Conservation (phyloP, 2,329 filamentous ascomycete species). For the Ophiocordyceps unilateralis region DNA sequence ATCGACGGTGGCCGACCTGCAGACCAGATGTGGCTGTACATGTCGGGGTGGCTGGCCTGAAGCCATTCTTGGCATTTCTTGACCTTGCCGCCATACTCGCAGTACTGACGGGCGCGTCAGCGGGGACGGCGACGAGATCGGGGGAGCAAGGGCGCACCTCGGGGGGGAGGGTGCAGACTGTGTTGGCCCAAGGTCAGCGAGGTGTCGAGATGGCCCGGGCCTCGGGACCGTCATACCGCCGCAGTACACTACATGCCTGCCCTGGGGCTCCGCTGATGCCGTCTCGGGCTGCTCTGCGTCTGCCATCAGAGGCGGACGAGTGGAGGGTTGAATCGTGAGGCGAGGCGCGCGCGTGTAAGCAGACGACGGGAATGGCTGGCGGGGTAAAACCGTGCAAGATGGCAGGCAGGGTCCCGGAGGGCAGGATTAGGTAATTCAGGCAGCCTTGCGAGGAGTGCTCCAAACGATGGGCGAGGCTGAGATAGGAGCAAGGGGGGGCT, state of each 20-base stretch:
- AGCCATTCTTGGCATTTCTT: constrained; percentile 99
- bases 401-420: too few relatives aligned
- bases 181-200: constrained; percentile 3
- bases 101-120: constrained; percentile 50
- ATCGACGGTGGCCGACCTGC: too few relatives aligned
- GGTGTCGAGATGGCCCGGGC: neutral
- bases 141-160: constrained; percentile 28
- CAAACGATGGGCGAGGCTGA: too few relatives aligned
- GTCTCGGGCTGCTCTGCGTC: constrained; percentile 30
- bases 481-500: too few relatives aligned
- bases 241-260: constrained; percentile 37
- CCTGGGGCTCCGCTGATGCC: constrained; percentile 26
- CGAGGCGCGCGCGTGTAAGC: constrained; percentile 2
- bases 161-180: constrained; percentile 48
- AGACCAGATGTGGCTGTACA: constrained; percentile 75
- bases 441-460: neutral
- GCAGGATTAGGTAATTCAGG: neutral
- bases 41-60: constrained; percentile 48
- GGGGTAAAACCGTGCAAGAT: neutral
- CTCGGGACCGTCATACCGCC: constrained; percentile 29
- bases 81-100: constrained; percentile 90
- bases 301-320: constrained; percentile 26
- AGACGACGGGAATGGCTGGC: neutral
- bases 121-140: neutral
- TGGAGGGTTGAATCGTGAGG: constrained; percentile 1